Percentiles rank a stretch among this genome's conserved stretches.
These are phyloP conservation scores for Sechiopsis laciniata DNA, from an alignment of 306 rosid genomes.

Conservation along the genomic window DNA sequence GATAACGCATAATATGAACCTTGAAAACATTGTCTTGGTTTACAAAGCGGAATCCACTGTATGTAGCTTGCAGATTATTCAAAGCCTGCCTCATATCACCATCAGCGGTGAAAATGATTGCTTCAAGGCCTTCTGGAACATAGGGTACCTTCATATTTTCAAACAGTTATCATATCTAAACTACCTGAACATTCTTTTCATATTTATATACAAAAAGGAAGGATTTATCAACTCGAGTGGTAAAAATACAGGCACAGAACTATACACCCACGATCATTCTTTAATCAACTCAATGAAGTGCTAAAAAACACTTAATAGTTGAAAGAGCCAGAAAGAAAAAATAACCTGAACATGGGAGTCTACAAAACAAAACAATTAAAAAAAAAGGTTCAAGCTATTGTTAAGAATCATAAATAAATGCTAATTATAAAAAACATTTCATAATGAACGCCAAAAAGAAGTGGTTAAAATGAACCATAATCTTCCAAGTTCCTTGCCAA, in stretches of 20 bases:
- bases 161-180: conserved; percentile 23
- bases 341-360: not conserved
- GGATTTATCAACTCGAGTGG: not conserved
- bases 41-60: conserved; percentile 89
- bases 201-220: not conserved
- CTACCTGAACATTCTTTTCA: not conserved
- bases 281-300: not conserved
- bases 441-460: not conserved
- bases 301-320: not conserved
- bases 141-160: conserved; percentile 73
- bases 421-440: not conserved
- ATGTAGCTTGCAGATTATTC: conserved; percentile 95
- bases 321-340: not conserved
- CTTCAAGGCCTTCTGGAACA: conserved; percentile 97
- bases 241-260: not conserved
- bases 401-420: not conserved
- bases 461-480: not conserved
- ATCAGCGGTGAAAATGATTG: conserved; percentile 96
- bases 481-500: not conserved
- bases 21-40: conserved; percentile 93
- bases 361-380: not conserved
- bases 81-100: conserved; percentile 99
- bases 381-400: not conserved
- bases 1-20: conserved; percentile 34
- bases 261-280: not conserved